Base-by-base conservation (phyloP, 2,329 filamentous ascomycete genomes). In the Stachybotrys chlorohalonatus region DNA sequence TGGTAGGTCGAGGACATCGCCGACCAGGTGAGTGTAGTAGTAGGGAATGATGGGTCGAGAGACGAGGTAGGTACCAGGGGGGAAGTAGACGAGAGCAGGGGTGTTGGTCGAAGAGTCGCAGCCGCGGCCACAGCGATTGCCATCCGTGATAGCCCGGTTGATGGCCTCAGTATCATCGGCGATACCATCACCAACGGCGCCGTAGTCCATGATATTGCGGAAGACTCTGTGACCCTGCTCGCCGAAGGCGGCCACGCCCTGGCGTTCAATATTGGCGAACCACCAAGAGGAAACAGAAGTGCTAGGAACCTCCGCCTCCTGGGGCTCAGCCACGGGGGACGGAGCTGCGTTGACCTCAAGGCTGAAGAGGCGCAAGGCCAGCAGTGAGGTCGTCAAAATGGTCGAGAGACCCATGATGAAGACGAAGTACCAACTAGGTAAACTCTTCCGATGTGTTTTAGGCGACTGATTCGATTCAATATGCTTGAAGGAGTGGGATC, bases 21-120 rank as follows among this genome's bases (percentile, higher is more conserved):
- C 93, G 42, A 96, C 78, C 58, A 97, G 83, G 69, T 96, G 91
- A 9, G 92, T 95, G 76, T 96, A 96, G 78, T 97, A 97, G 71
- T 86, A 87, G 68, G 91, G 87, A 52, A 91, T 73, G 60, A 97
- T 83, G 24, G 93, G 89, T 64, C 77, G 80, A 67, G 84, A 90
- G 62, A 97, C 85, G 16, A 88, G 66, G 66, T 96, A 97, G 55
- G 85, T 95, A 60, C 93, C 92, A 11, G 89, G 78, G 46, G 91
- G 92, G 76, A 97, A 95, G 76, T 95, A 97, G 53, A 97, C 84
- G 13, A 97, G 75, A 31, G 90, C 93, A 0, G 93, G 93, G 1
- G 84, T 83, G n/a, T 82, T 81, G 3, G 93, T 97, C 36, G 82
- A 83, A 1, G 90, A 95, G 67, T 94, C 88, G 67, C 93, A 97